phyloP scores from a whole-genome alignment of 805 yeast genomes.

The Monosporozyma aerobia region DNA sequence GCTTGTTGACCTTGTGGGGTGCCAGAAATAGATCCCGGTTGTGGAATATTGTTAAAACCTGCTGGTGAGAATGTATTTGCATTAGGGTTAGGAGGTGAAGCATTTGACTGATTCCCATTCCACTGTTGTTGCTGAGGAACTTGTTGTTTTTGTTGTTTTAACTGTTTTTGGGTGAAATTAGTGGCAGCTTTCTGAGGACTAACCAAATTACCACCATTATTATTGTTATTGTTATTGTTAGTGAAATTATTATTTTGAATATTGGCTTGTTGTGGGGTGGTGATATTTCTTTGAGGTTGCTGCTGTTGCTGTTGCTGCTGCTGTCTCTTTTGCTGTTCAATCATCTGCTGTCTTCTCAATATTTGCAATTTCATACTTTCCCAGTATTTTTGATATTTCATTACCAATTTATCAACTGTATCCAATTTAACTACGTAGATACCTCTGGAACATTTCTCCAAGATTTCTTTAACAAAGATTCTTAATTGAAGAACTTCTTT shows the following conservation, averaged over 20 bases:
- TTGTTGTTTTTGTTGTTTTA: conserved; percentile 18
- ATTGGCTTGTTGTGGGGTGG: conserved; percentile 1
- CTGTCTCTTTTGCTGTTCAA: conserved; percentile 28
- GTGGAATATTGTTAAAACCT: background rate
- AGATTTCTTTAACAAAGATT: conserved; percentile 65
- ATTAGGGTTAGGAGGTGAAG: background rate
- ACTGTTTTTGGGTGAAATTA: conserved; percentile 10
- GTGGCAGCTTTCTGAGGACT: conserved; percentile 17
- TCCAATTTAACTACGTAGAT: conserved; percentile 65
- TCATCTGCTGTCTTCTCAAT: conserved; percentile 30
- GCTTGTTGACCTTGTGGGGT: conserved; percentile 1
- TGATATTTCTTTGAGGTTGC: background rate
- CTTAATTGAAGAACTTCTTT: conserved; percentile 69
- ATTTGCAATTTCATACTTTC: conserved; percentile 63
- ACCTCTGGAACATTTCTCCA: conserved; percentile 58
- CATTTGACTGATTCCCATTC: background rate
- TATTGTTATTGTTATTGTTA: conserved; percentile 4
- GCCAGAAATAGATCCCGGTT: background rate
- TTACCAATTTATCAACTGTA: conserved; percentile 56
- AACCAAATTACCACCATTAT: conserved; percentile 4
- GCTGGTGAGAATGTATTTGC: background rate
- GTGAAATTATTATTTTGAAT: background rate
- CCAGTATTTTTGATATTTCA: conserved; percentile 67
- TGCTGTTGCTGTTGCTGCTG: conserved; percentile 5
- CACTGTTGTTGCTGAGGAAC: conserved; percentile 12